Base-by-base conservation (phyloP, 352 stramenopile genomes). In the Phytopythium mirpurense region DNA sequence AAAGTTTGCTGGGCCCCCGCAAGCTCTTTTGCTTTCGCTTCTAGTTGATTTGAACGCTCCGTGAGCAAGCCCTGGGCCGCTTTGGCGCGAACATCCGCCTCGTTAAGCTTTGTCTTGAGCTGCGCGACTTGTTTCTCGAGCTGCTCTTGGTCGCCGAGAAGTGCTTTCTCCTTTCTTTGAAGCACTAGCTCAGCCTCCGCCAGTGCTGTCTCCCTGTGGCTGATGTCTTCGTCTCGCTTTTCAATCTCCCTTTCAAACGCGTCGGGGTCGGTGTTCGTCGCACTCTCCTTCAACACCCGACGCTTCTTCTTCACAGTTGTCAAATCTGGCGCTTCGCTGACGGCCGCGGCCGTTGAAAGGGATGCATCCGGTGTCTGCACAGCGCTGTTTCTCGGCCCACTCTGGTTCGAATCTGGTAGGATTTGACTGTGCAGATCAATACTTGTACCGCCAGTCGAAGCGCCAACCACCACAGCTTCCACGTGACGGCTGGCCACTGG, bases 191-290 rank as follows among this genome's bases (percentile, higher is more conserved):
- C 75, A 16, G 53, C 70, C 14, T 66, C 57, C 16, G 79, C 35
- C 23, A 78, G 46, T 3, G 55, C 47, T 1, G 57, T 63, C 41
- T 83, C 72, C 56, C 56, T 63, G 43, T 72, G 53, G 0, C 56
- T 37, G 10, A 83, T 41, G 15, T 44, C 32, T 18, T 69, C 63
- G 15, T 88, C 76, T 26, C 74, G 72, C 7, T 59, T 54, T 0
- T 83, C 36, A 8, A 86, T 59, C 18, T 78, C 60, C 24, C 77
- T 78, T 18, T 86, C 74, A 11, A 75, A 11, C 15, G 32, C 46
- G 54, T 85, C 67, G 3, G 77, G 21, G 3, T 85, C 76, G 0
- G 79, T 90, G 26, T 90, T 90, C 2, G 74, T 88, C 18, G 65
- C 56, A n/a, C 32, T 61, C 19, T 90, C 79, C 29, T 74, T 76